Evolutionary conservation across 2,329 filamentous ascomycete species (phyloP), one percentile per base, ranked within the genome.

Genomic region (Sarocladium brachiariae): DNA sequence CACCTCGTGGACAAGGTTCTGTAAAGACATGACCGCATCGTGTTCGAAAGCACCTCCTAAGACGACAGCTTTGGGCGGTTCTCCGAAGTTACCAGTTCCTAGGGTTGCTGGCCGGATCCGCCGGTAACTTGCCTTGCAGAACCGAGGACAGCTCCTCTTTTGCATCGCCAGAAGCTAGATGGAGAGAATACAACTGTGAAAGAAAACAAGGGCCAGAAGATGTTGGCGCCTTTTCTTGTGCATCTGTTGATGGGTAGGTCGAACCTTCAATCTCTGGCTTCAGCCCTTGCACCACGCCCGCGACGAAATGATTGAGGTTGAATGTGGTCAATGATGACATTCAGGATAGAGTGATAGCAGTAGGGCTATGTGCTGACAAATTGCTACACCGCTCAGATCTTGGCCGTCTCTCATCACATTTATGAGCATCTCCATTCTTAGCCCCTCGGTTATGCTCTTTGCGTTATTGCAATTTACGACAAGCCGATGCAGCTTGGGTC

Each of bases 211-310:
- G n/a, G n/a, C n/a, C n/a, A n/a, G n/a, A n/a, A n/a, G n/a, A n/a
- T n/a, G n/a, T n/a, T n/a, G n/a, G n/a, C n/a, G n/a, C n/a, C n/a
- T n/a, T n/a, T n/a, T n/a, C n/a, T n/a, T n/a, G n/a, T n/a, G n/a
- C n/a, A n/a, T n/a, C n/a, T n/a, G n/a, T n/a, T n/a, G n/a, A n/a
- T n/a, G n/a, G n/a, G n/a, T n/a, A n/a, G 23, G 11, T 14, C 58
- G 19, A 10, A 59, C 60, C 59, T 30, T 62, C 59, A 21, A 57
- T 60, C 23, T 62, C 59, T 3, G 59, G 59, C 47, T 56, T 59
- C 23, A 62, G 49, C 18, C 55, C 56, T 19, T 52, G 52, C 23
- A 62, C 58, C 31, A 62, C 58, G 16, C 51, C 48, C 10, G 39
- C 34, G 11, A 59, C 59, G 21, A 62, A 55, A 8, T 48, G 25